phyloP scores from a whole-genome alignment of 495 filamentous ascomycete genomes.

The Neurospora sp. region DNA sequence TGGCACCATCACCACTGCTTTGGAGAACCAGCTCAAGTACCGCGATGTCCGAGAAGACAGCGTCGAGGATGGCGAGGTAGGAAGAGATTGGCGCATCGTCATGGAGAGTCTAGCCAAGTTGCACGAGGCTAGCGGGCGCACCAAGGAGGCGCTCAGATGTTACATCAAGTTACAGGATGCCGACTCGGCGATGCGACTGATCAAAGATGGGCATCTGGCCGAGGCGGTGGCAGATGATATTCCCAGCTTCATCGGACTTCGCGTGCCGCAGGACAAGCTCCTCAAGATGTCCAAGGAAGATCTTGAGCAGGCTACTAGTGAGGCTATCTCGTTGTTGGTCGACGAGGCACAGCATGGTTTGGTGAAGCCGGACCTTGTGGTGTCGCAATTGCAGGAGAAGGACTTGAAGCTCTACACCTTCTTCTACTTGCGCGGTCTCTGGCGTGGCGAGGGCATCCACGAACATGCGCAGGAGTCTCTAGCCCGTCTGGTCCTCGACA shows the following conservation, averaged over 20 bases:
- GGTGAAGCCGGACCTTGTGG: slow-evolving; percentile 66
- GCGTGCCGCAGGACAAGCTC: slow-evolving; percentile 65
- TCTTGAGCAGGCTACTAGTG: slow-evolving; percentile 64
- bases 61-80: slow-evolving; percentile 50
- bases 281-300: slow-evolving; percentile 55
- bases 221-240: slow-evolving; percentile 84
- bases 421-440: slow-evolving; percentile 82
- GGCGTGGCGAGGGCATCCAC: slow-evolving; percentile 56
- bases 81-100: slow-evolving; percentile 75
- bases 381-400: slow-evolving; percentile 56
- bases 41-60: slow-evolving; percentile 59
- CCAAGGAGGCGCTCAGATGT: slow-evolving; percentile 72
- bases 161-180: slow-evolving; percentile 89
- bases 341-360: slow-evolving; percentile 82
- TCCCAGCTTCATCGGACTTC: slow-evolving; percentile 74
- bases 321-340: slow-evolving; percentile 80
- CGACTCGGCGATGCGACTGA: slow-evolving; percentile 75
- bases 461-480: slow-evolving; percentile 31
- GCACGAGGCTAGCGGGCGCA: slow-evolving; percentile 66
- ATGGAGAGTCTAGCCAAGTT: slow-evolving; percentile 75
- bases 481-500: slow-evolving; percentile 42
- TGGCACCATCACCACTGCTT: slow-evolving; percentile 52
- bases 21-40: slow-evolving; percentile 64
- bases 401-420: slow-evolving; percentile 64
- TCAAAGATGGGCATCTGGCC: slow-evolving; percentile 72